phyloP scores from a whole-genome alignment of 2,329 filamentous ascomycete genomes.

The Diplodia scrobiculata region DNA sequence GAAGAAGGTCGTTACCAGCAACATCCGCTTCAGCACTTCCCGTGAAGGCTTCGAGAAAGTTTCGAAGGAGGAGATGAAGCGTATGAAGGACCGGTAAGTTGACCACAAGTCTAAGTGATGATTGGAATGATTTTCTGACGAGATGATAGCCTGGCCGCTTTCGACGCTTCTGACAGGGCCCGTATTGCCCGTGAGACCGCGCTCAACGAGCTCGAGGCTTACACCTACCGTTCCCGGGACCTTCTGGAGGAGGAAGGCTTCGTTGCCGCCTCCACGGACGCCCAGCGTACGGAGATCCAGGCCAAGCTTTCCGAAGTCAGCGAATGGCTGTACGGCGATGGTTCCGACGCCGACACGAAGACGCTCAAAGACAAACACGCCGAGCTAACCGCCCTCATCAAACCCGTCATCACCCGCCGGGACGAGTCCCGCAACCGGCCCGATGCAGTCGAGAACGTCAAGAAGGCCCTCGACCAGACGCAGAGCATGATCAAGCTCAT shows the following conservation, averaged over 20 bases:
- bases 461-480: conserved; percentile 71
- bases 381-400: conserved; percentile 73
- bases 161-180: conserved; percentile 80
- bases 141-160: conserved; percentile 68
- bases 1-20: conserved; percentile 56
- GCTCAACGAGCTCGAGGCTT: conserved; percentile 89
- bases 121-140: conserved; percentile 29
- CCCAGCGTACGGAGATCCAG: conserved; percentile 67
- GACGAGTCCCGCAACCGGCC: conserved; percentile 73
- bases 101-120: neutral
- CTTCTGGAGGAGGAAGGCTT: conserved; percentile 78
- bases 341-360: conserved; percentile 71
- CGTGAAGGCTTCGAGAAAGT: conserved; percentile 56
- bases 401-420: conserved; percentile 74
- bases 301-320: conserved; percentile 68
- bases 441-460: conserved; percentile 65
- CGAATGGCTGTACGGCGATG: conserved; percentile 91
- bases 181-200: conserved; percentile 79
- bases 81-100: conserved; percentile 60
- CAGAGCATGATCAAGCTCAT: conserved; percentile 70
- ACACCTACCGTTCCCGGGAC: conserved; percentile 85
- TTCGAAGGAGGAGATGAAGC: conserved; percentile 61
- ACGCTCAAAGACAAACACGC: conserved; percentile 76
- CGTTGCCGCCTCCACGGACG: conserved; percentile 67
- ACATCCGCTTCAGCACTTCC: conserved; percentile 52